These are phyloP conservation scores for Primulina huaijiensis DNA, from an alignment of 257 asterid genomes.

Conservation along the genomic window DNA sequence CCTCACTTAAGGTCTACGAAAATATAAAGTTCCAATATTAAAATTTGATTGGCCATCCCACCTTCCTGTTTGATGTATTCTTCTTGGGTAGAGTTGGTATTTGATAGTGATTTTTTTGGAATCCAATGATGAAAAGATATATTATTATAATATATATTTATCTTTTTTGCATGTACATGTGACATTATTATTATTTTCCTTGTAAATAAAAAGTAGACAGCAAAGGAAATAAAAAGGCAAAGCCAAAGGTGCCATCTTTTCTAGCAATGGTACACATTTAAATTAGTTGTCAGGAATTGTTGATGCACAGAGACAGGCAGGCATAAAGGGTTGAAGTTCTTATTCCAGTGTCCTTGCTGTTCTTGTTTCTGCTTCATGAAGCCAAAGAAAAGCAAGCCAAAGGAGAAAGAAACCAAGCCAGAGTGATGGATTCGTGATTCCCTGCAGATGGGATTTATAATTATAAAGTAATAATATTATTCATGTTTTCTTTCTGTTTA, in stretches of 20 bases:
- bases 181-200: background rate
- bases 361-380: conserved; percentile 79
- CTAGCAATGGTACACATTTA: conserved; percentile 1
- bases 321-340: conserved; percentile 53
- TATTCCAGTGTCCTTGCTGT: conserved; percentile 80
- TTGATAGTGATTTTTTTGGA: conserved; percentile 47
- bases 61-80: background rate
- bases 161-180: background rate
- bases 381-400: conserved; percentile 58
- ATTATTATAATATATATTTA: background rate
- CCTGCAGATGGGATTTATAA: background rate
- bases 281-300: conserved; percentile 3
- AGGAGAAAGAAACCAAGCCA: conserved; percentile 24
- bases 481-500: too few species aligned
- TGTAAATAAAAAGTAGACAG: too few species aligned
- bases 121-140: conserved; percentile 31
- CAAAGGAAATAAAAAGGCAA: background rate
- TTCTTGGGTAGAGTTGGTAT: conserved; percentile 7
- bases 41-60: background rate
- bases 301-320: conserved; percentile 8
- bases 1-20: background rate
- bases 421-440: background rate
- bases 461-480: background rate
- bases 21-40: background rate
- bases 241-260: conserved; percentile 14